These are phyloP conservation scores for Phytophthora cactorum DNA, from an alignment of 352 stramenopile genomes.

Conservation along the genomic window DNA sequence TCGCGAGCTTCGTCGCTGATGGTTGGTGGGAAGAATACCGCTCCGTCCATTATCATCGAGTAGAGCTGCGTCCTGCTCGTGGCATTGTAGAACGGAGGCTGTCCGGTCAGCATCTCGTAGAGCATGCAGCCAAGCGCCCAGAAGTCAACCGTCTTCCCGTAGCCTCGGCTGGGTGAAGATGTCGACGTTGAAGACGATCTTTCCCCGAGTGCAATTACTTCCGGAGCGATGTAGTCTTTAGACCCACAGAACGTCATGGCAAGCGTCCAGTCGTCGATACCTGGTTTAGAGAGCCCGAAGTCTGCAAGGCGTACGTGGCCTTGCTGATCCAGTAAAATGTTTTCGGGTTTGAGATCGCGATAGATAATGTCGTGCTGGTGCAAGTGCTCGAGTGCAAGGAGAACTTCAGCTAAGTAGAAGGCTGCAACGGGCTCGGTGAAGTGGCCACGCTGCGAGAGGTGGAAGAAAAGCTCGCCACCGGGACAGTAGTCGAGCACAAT, in stretches of 20 bases:
- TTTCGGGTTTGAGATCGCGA: constrained; percentile 92
- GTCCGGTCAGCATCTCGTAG: constrained; percentile 91
- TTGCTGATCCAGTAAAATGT: constrained; percentile 88
- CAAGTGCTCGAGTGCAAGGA: constrained; percentile 80
- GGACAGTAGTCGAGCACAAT: constrained; percentile 80
- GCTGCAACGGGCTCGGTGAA: constrained; percentile 80
- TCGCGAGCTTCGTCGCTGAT: constrained; percentile 55
- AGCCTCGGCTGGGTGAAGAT: constrained; percentile 45
- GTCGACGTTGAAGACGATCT: constrained; percentile 19
- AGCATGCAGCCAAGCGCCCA: constrained; percentile 89
- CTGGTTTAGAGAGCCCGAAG: constrained; percentile 89
- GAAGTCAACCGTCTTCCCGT: constrained; percentile 91
- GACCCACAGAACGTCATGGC: constrained; percentile 88
- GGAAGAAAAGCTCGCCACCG: constrained; percentile 87
- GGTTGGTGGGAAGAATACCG: constrained; percentile 57
- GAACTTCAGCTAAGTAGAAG: constrained; percentile 91
- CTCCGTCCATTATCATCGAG: constrained; percentile 58
- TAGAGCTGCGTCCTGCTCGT: constrained; percentile 66
- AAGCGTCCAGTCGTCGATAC: constrained; percentile 65
- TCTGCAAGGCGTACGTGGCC: constrained; percentile 90
- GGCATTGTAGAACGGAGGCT: constrained; percentile 87
- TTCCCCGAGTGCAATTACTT: constrained; percentile 69
- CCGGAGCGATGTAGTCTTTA: constrained; percentile 87
- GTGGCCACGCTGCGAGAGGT: constrained; percentile 75
- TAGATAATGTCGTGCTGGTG: constrained; percentile 84